These are phyloP conservation scores for Russula earlei DNA, from an alignment of 768 basidiomycete species.

Conservation along the genomic window DNA sequence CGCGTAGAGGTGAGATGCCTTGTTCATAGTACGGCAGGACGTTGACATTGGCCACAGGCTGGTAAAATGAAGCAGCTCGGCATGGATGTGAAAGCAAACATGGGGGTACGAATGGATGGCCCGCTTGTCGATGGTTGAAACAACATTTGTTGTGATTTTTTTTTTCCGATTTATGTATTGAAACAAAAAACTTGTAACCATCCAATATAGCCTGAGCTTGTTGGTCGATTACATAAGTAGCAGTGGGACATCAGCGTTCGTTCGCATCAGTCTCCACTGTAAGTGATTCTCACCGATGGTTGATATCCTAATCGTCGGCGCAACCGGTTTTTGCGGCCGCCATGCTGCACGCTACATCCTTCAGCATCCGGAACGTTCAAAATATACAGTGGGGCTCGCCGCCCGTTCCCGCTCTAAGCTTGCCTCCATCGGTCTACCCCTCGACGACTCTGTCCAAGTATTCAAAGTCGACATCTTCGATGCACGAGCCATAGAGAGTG, in stretches of 20 bases:
- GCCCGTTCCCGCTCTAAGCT: conserved; percentile 16
- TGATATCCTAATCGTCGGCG: conserved; percentile 19
- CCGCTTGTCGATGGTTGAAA: conserved; percentile 42
- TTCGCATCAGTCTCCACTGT: not conserved
- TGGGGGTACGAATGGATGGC: conserved; percentile 85
- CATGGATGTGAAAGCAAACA: conserved; percentile 76
- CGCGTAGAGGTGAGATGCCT: conserved; percentile 56
- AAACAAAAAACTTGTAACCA: no score
- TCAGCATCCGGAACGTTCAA: conserved; percentile 13
- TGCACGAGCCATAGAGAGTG: conserved; percentile 41
- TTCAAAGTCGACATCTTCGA: conserved; percentile 55
- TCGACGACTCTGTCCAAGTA: conserved; percentile 26
- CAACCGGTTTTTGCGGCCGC: conserved; percentile 19
- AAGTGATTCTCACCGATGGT: not conserved
- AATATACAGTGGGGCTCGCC: conserved; percentile 14
- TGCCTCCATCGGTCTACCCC: not conserved
- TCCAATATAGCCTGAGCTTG: no score
- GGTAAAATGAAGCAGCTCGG: conserved; percentile 82
- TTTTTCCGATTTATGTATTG: no score
- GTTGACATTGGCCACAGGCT: conserved; percentile 33
- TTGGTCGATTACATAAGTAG: no score
- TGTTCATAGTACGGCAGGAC: no score
- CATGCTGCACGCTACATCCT: conserved; percentile 18
- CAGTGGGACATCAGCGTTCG: no score
- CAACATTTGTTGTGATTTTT: not conserved